Percentiles rank a stretch among this genome's conserved stretches.
These are phyloP conservation scores for Pichia sp. DNA, from an alignment of 1,139 yeast genomes.

Conservation along the genomic window DNA sequence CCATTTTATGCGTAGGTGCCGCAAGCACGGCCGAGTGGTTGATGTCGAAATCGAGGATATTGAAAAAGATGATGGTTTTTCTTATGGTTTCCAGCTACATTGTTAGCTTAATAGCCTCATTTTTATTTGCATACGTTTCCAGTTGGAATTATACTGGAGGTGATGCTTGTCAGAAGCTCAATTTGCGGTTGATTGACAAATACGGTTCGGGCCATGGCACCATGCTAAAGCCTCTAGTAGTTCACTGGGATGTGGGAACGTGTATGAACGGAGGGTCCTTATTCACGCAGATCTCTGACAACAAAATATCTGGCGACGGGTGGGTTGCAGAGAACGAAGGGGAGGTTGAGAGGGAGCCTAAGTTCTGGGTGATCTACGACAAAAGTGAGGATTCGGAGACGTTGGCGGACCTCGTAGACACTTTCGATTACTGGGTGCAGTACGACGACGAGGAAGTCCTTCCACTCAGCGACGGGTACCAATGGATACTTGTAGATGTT, in stretches of 20 bases:
- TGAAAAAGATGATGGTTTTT: not conserved
- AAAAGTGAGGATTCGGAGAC: constrained; percentile 58
- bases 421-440: constrained; percentile 58
- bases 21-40: constrained; percentile 53
- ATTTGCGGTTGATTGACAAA: constrained; percentile 37
- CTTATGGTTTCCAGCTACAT: constrained; percentile 19
- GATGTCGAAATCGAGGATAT: not conserved
- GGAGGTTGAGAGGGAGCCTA: constrained; percentile 33
- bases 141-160: constrained; percentile 90
- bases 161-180: constrained; percentile 55
- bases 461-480: constrained; percentile 24
- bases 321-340: constrained; percentile 36
- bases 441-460: constrained; percentile 33
- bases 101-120: constrained; percentile 33
- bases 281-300: constrained; percentile 40
- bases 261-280: constrained; percentile 86
- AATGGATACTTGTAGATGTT: constrained; percentile 41
- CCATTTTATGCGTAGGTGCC: constrained; percentile 62
- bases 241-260: constrained; percentile 76
- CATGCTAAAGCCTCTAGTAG: constrained; percentile 31
- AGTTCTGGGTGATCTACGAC: constrained; percentile 54
- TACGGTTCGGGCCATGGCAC: constrained; percentile 5
- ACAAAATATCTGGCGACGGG: constrained; percentile 2
- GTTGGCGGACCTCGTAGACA: constrained; percentile 19
- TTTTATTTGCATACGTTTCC: constrained; percentile 48